A percentile compares a stretch with the other conserved stretches of the same genome.
Evolutionary conservation across 495 filamentous ascomycete genomes (phyloP).

Genomic region (Chaetomium cochliodes): DNA sequence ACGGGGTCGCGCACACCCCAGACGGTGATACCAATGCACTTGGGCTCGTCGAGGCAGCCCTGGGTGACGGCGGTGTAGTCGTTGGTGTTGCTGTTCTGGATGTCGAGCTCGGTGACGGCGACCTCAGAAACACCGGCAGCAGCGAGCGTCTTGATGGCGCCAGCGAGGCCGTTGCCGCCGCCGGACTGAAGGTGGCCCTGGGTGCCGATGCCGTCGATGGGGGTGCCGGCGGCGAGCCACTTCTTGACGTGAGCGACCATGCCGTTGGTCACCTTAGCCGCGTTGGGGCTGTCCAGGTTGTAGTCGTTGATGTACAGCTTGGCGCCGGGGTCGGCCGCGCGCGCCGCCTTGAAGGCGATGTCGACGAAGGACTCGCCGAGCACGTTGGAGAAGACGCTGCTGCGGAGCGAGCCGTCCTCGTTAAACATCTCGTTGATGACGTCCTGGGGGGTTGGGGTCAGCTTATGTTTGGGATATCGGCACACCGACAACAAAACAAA

Average conservation of each 20-base stretch:
- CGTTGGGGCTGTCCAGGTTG: conserved; percentile 52
- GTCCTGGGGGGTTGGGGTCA: conserved; percentile 39
- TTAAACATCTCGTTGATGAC: conserved; percentile 69
- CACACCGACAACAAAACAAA: conserved; percentile 2
- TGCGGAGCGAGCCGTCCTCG: conserved; percentile 58
- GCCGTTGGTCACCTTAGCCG: conserved; percentile 56
- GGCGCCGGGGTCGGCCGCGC: conserved; percentile 55
- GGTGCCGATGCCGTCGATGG: conserved; percentile 72
- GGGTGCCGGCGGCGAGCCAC: conserved; percentile 63
- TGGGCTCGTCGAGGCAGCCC: conserved; percentile 60
- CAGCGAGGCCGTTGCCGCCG: conserved; percentile 43
- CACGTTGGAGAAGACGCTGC: conserved; percentile 57
- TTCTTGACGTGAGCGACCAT: conserved; percentile 65
- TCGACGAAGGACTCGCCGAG: conserved; percentile 57
- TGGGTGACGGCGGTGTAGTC: conserved; percentile 66
- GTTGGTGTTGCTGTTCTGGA: conserved; percentile 54
- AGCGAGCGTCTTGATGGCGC: conserved; percentile 58
- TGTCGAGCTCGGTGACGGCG: conserved; percentile 66
- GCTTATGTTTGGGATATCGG: background rate
- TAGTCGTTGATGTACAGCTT: conserved; percentile 72
- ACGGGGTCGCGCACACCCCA: conserved; percentile 72
- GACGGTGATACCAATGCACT: conserved; percentile 72
- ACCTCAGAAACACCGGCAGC: conserved; percentile 53
- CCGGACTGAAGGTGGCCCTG: conserved; percentile 61
- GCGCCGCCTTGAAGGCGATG: conserved; percentile 63